Evolutionary conservation across 2,329 filamentous ascomycete genomes (phyloP), one percentile per base, ranked within the genome.

Genomic region (Pseudogymnoascus sp.): DNA sequence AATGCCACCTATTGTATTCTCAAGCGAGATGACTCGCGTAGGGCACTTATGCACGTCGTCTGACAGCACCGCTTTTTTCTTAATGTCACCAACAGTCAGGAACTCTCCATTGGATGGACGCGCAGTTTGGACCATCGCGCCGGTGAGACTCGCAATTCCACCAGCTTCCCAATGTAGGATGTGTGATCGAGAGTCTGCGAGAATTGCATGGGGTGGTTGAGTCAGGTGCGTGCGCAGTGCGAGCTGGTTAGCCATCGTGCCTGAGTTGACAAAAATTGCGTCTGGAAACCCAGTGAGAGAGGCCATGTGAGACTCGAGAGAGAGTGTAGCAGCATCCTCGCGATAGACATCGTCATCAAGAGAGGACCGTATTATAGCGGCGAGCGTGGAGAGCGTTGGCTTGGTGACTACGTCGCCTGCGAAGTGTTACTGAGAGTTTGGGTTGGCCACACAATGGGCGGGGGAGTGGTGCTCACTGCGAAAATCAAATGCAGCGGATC

Each of bases 201-300:
- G 78, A 4, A 97, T 84, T 7, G 84, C 83, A 73, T 96, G 86
- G 0, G 93, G 93, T 13, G 93, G 92, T 65, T 90, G 88, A 0
- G 80, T 83, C 13, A 97, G 81, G 64, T 95, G 88, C 1, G 89
- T 83, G 40, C 93, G 86, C 44, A 96, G 81, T 0, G 89, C 88
- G 17, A 97, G 80, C 74, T 96, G 92, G 76, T 97, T 97, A 42
- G 91, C 92, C 92, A 96, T 96, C 4, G 93, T 96, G 3, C 93
- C 93, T 0, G 90, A 95, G 64, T 96, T 81, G 63, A 96, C 90
- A 62, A 96, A 87, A 4, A 97, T 80, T 0, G 84, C 89, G 7
- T 85, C 86, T 70, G 92, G 88, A 69, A 96, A 92, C 68, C 85
- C 85, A 0, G 90, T 84, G 3, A 96, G 81, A 33, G 82, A 73